A percentile compares a stretch with the other conserved stretches of the same genome.
phyloP scores from a whole-genome alignment of 306 rosid species.

The Inga oerstediana region DNA sequence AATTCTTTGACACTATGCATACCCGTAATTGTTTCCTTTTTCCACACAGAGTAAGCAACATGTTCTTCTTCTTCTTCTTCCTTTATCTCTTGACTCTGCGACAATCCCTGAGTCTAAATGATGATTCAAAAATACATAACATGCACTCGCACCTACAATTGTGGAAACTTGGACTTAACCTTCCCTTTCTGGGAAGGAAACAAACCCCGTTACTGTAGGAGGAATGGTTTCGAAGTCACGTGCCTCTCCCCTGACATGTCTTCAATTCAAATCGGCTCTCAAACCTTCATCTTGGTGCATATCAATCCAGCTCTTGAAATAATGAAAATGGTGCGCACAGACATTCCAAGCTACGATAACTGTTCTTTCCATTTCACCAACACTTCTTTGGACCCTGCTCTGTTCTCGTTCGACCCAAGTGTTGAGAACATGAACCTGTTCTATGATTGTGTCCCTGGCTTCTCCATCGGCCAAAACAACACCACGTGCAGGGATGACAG shows the following conservation, averaged over 20 bases:
- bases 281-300: neutral
- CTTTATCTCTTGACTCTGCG: neutral
- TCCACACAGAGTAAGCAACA: no score
- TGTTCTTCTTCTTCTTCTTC: neutral
- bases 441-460: no score
- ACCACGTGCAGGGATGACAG: no score
- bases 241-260: neutral
- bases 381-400: no score
- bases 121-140: neutral
- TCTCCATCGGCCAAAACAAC: no score
- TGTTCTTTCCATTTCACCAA: constrained; percentile 12
- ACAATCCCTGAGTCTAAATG: neutral
- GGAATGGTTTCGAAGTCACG: neutral
- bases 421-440: no score
- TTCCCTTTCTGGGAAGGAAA: constrained; percentile 48
- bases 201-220: constrained; percentile 10
- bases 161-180: neutral
- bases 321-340: constrained; percentile 9
- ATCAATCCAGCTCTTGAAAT: neutral
- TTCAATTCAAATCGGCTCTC: neutral
- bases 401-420: no score
- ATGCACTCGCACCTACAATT: neutral
- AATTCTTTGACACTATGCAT: neutral
- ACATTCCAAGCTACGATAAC: neutral
- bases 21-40: neutral